Evolutionary conservation across 495 filamentous ascomycete species (phyloP), one percentile per base, ranked within the genome.

Genomic region (Talaromyces proteolyticus): DNA sequence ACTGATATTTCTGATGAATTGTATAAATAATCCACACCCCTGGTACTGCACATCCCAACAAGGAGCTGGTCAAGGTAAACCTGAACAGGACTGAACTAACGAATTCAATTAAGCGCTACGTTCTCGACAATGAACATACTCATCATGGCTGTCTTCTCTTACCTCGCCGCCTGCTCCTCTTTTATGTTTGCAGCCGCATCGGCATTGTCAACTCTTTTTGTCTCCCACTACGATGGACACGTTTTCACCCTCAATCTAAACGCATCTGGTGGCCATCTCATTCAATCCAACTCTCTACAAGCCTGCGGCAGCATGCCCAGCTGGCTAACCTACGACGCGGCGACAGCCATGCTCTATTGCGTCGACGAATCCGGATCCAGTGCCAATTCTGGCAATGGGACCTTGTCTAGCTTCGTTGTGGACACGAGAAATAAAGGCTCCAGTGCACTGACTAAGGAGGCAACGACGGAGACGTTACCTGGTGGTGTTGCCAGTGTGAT

Each of bases 211-310:
- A 69, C 66, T 42, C 68, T 87, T 58, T 84, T 77, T 63, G 78
- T 76, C 51, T 73, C 79, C 11, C 82, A 82, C 20, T 86, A 86
- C 70, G 67, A 67, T 45, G 81, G 81, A 41, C 72, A 65, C 25
- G 62, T 85, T 54, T 79, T 79, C 51, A 73, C 75, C 12, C 69
- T 85, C 18, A 60, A 68, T 40, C 70, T 84, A 37, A 62, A 58
- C 40, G 47, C 51, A 29, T n/a, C n/a, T n/a, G 45, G 56, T 42
- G 22, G 18, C 34, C 47, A 73, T 36, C 64, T 74, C 29, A 61
- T 65, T 17, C 65, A 72, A 23, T 61, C 71, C 37, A 69, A 64
- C 22, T 54, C 59, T n/a, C 52, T 64, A 11, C 52, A 68, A 29
- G 62, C 67, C 36, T 85, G 81, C 63, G 76, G 69, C 14, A 53